Percentiles rank a stretch among this genome's conserved stretches.
Conservation (phyloP, 495 filamentous ascomycete genomes). For the Rusavskia elegans region DNA sequence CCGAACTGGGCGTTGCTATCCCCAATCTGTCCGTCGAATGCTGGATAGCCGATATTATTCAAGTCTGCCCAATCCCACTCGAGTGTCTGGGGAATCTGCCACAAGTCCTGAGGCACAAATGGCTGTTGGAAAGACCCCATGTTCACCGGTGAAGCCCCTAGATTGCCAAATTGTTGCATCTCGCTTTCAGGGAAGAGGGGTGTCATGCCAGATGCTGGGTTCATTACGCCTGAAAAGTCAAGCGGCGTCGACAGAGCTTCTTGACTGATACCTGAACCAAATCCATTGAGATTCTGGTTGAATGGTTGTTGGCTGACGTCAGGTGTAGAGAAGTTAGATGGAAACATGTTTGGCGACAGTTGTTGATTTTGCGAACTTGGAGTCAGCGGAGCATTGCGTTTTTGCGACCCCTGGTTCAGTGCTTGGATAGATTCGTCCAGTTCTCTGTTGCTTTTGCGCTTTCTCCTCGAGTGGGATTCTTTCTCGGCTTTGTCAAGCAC, state of each 20-base stretch:
- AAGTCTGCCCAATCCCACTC: constrained; percentile 99
- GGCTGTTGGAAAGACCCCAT: constrained; percentile 63
- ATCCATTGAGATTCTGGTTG: constrained; percentile 16
- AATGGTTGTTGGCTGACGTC: constrained; percentile 14
- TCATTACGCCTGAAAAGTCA: constrained; percentile 2
- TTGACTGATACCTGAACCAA: constrained; percentile 13
- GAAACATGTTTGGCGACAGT: constrained; percentile 6
- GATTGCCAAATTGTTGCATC: constrained; percentile 27
- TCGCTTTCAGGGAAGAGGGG: constrained; percentile 19
- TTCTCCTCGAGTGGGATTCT: constrained; percentile 58
- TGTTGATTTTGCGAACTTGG: constrained; percentile 4
- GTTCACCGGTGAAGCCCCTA: constrained; percentile 19
- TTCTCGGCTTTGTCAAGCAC: constrained; percentile 84
- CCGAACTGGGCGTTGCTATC: too few species aligned
- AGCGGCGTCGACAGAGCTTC: background rate
- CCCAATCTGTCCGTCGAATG: background rate
- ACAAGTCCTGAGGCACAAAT: constrained; percentile 91
- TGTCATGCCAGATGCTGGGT: constrained; percentile 13
- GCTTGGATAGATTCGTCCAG: constrained; percentile 21
- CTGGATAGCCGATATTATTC: constrained; percentile 8
- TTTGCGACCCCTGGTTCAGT: constrained; percentile 9
- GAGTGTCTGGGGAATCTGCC: constrained; percentile 89
- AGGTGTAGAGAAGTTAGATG: constrained; percentile 4
- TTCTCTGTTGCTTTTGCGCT: constrained; percentile 55
- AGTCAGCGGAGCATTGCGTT: constrained; percentile 3